Evolutionary conservation across 257 asterid species (phyloP).

Genomic region (Prunella vulgaris): DNA sequence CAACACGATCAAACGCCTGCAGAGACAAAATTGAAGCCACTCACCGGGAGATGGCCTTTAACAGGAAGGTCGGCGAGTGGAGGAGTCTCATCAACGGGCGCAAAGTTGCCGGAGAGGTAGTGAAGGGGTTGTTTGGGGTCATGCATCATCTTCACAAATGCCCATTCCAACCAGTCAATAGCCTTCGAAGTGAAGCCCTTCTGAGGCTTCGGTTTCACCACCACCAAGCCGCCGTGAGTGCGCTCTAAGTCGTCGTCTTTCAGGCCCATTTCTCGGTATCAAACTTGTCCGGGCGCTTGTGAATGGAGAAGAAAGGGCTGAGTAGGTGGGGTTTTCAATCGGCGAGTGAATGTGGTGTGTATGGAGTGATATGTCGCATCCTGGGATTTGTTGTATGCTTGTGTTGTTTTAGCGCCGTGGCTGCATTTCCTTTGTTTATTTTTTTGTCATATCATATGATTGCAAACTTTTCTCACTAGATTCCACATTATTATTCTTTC

Average conservation of each 20-base stretch:
- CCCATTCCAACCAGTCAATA: slow-evolving; percentile 69
- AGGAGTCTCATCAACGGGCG: slow-evolving; percentile 85
- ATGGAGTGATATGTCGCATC: slow-evolving; percentile 10
- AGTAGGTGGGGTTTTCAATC: neutral
- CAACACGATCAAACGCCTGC: neutral
- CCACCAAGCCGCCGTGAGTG: slow-evolving; percentile 39
- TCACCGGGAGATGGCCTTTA: slow-evolving; percentile 75
- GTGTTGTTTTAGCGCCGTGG: neutral
- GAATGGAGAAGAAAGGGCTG: neutral
- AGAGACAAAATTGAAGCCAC: slow-evolving; percentile 12
- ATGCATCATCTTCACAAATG: slow-evolving; percentile 65
- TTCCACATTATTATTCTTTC: too few species aligned
- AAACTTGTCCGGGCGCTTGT: neutral
- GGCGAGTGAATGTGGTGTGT: slow-evolving; percentile 9
- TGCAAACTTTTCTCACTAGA: neutral
- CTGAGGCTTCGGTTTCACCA: slow-evolving; percentile 68
- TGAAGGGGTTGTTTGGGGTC: slow-evolving; percentile 63
- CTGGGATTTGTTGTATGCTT: neutral
- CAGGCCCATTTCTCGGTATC: slow-evolving; percentile 32
- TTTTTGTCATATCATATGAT: too few species aligned
- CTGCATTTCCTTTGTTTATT: neutral
- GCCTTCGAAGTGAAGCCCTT: slow-evolving; percentile 62
- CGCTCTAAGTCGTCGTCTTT: slow-evolving; percentile 35
- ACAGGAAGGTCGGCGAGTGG: slow-evolving; percentile 66
- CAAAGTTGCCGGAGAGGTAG: slow-evolving; percentile 74